Evolutionary conservation across 1,284 basidiomycete species (phyloP).

Genomic region (Phlebopus sp.): DNA sequence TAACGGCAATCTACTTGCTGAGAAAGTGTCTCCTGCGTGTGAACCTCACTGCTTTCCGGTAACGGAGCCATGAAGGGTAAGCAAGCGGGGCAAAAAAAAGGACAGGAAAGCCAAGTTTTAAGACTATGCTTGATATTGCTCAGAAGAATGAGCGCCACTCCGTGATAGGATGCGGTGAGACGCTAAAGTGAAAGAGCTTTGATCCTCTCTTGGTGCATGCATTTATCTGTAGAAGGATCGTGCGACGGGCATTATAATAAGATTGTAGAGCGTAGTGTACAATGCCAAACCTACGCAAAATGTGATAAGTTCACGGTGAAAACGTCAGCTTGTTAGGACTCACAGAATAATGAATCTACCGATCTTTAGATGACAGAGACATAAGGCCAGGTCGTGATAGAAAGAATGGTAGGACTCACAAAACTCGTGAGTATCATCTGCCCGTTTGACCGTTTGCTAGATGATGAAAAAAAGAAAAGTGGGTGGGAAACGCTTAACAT

Average conservation of each 20-base stretch:
- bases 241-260: slow-evolving; percentile 19
- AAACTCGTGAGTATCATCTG: slow-evolving; percentile 93
- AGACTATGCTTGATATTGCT: slow-evolving; percentile 56
- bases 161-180: slow-evolving; percentile 56
- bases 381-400: background rate
- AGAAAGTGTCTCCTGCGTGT: slow-evolving; percentile 52
- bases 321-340: slow-evolving; percentile 1
- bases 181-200: slow-evolving; percentile 76
- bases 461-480: slow-evolving; percentile 34
- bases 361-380: slow-evolving; percentile 18
- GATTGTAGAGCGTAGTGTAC: slow-evolving; percentile 28
- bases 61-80: slow-evolving; percentile 25
- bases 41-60: slow-evolving; percentile 46
- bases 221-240: slow-evolving; percentile 6
- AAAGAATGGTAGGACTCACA: slow-evolving; percentile 54
- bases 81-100: slow-evolving; percentile 46
- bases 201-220: background rate
- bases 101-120: slow-evolving; percentile 29
- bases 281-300: slow-evolving; percentile 16
- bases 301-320: slow-evolving; percentile 5
- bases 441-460: slow-evolving; percentile 90
- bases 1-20: background rate
- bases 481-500: slow-evolving; percentile 23
- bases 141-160: slow-evolving; percentile 77
- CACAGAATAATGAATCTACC: slow-evolving; percentile 25